These are phyloP conservation scores for Isatis tinctoria DNA, from an alignment of 345 rosid genomes.

Conservation along the genomic window DNA sequence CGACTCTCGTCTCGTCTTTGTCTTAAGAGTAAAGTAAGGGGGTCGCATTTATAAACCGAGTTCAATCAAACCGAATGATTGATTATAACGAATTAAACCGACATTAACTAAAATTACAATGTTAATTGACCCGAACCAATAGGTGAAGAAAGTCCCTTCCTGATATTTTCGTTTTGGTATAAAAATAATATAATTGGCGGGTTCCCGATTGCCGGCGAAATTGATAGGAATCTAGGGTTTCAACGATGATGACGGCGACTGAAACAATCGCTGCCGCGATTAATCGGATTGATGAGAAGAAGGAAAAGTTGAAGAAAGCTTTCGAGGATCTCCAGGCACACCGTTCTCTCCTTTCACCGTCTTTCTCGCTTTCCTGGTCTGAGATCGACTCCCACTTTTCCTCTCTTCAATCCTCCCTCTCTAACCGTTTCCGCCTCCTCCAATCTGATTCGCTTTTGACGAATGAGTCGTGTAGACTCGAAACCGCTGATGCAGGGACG, in stretches of 20 bases:
- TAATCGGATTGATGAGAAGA: conserved; percentile 45
- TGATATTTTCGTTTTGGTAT: not conserved
- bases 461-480: not conserved
- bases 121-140: not conserved
- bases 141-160: not conserved
- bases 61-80: not conserved
- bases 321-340: conserved; percentile 62
- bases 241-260: conserved; percentile 39
- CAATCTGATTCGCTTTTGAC: conserved; percentile 28
- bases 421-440: conserved; percentile 46
- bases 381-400: conserved; percentile 67
- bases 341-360: conserved; percentile 41
- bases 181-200: not conserved
- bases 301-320: conserved; percentile 49
- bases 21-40: not conserved
- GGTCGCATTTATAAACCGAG: not conserved
- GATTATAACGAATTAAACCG: not conserved
- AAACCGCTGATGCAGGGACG: not conserved
- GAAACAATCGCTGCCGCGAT: conserved; percentile 56
- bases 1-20: not conserved
- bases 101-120: not conserved
- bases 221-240: not conserved
- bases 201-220: not conserved
- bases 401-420: conserved; percentile 40
- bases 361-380: conserved; percentile 59